Base-by-base conservation (phyloP, 106 monocot species). In the Allium fistulosum region DNA sequence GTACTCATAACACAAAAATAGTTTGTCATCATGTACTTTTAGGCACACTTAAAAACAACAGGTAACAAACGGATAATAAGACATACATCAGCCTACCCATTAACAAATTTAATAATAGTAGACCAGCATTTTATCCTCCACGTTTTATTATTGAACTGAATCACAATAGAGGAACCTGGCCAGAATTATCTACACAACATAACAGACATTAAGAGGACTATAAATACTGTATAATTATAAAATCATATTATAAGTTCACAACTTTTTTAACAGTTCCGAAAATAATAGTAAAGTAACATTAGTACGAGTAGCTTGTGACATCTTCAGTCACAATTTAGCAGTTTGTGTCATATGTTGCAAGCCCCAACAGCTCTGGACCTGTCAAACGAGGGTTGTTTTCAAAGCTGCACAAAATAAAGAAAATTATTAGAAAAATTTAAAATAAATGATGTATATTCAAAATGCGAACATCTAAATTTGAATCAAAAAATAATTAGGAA, bases 361-460 rank as follows among this genome's bases (percentile, higher is more conserved):
- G 72, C 52, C 78, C 78, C 60, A 67, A 61, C 46, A 78, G 59
- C 48, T 72, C 78, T 48, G 78, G 78, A 28, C 78, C 78, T 62
- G 72, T 72, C 53, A 78, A 47, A 8, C 78, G 72, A 51, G 72
- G 72, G 53, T 78, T 78, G 67, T 78, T 72, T 62, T 78, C 78
- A 17, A 78, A 78, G 61, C 78, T 78, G 78, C 53, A 56, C 9
- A 64, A 26, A 9, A 67, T 11, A 22, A 64, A 8, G 7, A 17
- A 9, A 64, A 16, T 64, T 16, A 48, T 46, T 14, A 64, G 61
- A 26, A 26, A 37, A 27, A 26, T 26, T 14, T 11, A 5, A 62
- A 46, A 2, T 45, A 27, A 1, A 12, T 46, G 5, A 57, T 57
- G 57, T 57, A 17, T 17, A 13, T 7, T 58, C 12, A n/a, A 8